Base-by-base conservation (phyloP, 495 filamentous ascomycete genomes). In the Penicillium simplicissimum region DNA sequence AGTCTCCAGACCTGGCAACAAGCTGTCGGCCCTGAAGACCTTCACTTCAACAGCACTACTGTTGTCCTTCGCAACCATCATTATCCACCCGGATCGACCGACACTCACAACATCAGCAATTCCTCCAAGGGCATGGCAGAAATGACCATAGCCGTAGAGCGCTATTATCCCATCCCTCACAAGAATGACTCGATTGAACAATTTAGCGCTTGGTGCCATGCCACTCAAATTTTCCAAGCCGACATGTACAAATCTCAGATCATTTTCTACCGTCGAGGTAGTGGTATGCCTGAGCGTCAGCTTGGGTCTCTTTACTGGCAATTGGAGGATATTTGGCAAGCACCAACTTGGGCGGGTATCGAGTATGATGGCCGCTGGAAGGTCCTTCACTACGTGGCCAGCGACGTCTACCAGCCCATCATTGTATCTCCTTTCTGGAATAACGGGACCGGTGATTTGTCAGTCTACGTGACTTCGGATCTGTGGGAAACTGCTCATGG, bases 241-340 rank as follows among this genome's bases (percentile, higher is more conserved):
- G 87, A 89, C 61, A 81, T 84, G 66, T 89, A 89, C 72, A 83
- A 80, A 47, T 80, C 74, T 62, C 75, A 90, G 67, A 89, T 89
- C 37, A 80, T 84, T 48, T 88, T 84, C 74, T 89, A 90, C 65
- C 85, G 87, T 6, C 78, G 84, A 21, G 87, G 86, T 8, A 84
- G 81, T 43, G 86, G 85, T 1, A 69, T 79, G 66, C 84, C 83
- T 0, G 79, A 88, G 48, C 77, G 83, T 4, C 86, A 89, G 66
- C 75, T 89, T 1, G 87, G 87, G 0, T 80, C 80, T 6, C 67
- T 90, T 8, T 90, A 89, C 68, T 90, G 87, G 87, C 87, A 90
- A 68, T 73, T 90, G 1, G 84, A 90, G 60, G 87, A 89, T 71
- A 84, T 88, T 65, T 89, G 87, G 87, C 84, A 87, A 66, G 87